Base-by-base conservation (phyloP, 768 basidiomycete species). In the Epithele typhae region DNA sequence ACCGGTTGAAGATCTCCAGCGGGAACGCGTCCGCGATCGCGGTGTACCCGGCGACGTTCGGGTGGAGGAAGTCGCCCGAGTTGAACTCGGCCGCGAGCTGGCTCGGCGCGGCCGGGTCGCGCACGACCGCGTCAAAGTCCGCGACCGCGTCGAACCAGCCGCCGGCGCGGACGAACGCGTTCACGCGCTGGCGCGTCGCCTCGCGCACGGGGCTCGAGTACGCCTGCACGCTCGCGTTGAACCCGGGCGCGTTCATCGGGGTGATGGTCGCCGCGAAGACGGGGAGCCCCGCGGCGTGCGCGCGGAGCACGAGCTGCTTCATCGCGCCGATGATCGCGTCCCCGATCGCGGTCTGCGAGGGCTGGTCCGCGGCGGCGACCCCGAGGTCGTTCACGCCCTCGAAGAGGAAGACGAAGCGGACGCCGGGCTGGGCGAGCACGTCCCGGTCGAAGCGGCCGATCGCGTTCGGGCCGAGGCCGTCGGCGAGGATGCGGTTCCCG, bases 371-470 rank as follows among this genome's bases (percentile, higher is more conserved):
- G 7, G 51, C 52, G 4, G 69, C 71, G 5, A 63, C 64, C 4
- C 75, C 76, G 43, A 77, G 74, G 65, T 77, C 77, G 67, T 77
- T 78, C 21, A 76, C 73, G 41, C 76, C 76, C 54, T 75, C 74
- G 59, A 75, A 76, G 54, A 78, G 69, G 66, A 77, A 71, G 24
- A 66, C 71, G 59, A 65, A 76, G 33, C 62, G 62, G 37, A 74
- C 67, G n/a, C 71, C 69, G 22, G 71, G 60, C 27, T 75, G 75
- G 5, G 73, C 53, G 36, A 78, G 67, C 25, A 75, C 75, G 57
- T 77, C 77, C 7, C 77, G 65, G 50, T 77, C 74, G 62, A 76
- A 69, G 25, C 77, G 73, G 17, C 69, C 67, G 14, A 74, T 57
- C 10, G 68, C 72, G 55, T 69, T 71, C 5, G 75, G 75, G 0